Evolutionary conservation across 257 asterid genomes (phyloP).

Genomic region (Nicotiana benthamiana): DNA sequence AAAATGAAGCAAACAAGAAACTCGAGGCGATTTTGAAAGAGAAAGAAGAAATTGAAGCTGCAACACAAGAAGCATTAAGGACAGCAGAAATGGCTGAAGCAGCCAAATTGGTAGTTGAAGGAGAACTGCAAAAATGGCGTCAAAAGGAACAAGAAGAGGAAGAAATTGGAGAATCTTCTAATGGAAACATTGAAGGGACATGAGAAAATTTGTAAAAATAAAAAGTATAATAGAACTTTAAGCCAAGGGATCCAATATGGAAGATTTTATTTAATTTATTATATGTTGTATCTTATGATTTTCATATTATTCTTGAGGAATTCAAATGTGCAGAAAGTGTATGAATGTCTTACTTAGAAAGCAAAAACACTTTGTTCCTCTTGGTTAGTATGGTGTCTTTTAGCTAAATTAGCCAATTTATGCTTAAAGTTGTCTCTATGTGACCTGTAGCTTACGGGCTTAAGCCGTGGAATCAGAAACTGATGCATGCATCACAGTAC

Average conservation of each 20-base stretch:
- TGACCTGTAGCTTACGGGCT: too few species aligned
- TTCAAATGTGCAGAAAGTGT: neutral
- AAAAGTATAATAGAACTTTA: conserved; percentile 5
- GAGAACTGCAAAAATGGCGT: conserved; percentile 76
- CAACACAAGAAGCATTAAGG: conserved; percentile 54
- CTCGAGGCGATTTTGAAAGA: conserved; percentile 53
- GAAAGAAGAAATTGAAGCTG: conserved; percentile 49
- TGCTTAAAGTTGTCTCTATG: too few species aligned
- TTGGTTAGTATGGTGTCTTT: neutral
- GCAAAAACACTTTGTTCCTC: neutral
- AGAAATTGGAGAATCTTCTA: conserved; percentile 59
- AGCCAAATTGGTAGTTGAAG: conserved; percentile 73
- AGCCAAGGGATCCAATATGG: conserved; percentile 21
- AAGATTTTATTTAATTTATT: neutral
- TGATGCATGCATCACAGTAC: too few species aligned
- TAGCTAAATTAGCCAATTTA: neutral
- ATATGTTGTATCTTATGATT: neutral
- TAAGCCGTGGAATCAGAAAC: too few species aligned
- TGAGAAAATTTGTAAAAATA: conserved; percentile 2
- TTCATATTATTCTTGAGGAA: neutral
- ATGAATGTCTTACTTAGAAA: neutral
- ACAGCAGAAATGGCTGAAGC: conserved; percentile 87
- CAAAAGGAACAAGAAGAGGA: conserved; percentile 65
- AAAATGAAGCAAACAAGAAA: conserved; percentile 60
- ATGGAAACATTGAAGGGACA: conserved; percentile 1